Evolutionary conservation across 1,284 basidiomycete genomes (phyloP), one percentile per base, ranked within the genome.

Genomic region (Apiotrichum mycotoxinovorans): DNA sequence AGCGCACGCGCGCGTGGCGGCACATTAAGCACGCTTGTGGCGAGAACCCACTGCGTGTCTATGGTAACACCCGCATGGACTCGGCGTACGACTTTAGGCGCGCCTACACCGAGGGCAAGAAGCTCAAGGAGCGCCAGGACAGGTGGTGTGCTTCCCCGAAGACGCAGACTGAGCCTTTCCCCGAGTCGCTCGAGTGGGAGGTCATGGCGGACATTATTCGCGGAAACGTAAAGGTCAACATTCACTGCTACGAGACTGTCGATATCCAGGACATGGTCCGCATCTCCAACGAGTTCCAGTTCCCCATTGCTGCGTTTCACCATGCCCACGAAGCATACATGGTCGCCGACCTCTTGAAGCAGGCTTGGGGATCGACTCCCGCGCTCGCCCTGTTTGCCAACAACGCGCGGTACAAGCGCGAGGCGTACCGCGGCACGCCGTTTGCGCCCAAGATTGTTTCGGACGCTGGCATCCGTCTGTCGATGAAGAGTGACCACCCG

Each of bases 171-270:
- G 71, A 76, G 43, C 70, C 73, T 7, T 91, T 89, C 74, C 91
- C 92, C 0, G 85, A 90, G 51, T 83, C 85, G 41, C 78, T 92
- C 43, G 82, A 90, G 68, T 89, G 87, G 83, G 92, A 95, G 69
- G 86, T 85, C 14, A 79, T 95, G 11, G 88, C 93, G 7, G 92
- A 94, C 63, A 88, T 93, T 8, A 80, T 96, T 25, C 80, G 93
- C 46, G 76, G 76, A 10, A 75, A 78, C 51, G 76, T 79, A 60
- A 79, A 89, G 83, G 81, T 92, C 57, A 86, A 90, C 65, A 84
- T 83, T 42, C 88, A 91, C 66, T 90, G 87, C 64, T 89, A 89
- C 60, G 86, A 88, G 75, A 81, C 87, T 12, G 85, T 85, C 52
- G 90, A 93, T 67, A 79, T 92, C 30, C 88, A 91, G 65, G 54